Conservation (phyloP, 1,284 basidiomycete genomes). For the Polyporus tsugae region DNA sequence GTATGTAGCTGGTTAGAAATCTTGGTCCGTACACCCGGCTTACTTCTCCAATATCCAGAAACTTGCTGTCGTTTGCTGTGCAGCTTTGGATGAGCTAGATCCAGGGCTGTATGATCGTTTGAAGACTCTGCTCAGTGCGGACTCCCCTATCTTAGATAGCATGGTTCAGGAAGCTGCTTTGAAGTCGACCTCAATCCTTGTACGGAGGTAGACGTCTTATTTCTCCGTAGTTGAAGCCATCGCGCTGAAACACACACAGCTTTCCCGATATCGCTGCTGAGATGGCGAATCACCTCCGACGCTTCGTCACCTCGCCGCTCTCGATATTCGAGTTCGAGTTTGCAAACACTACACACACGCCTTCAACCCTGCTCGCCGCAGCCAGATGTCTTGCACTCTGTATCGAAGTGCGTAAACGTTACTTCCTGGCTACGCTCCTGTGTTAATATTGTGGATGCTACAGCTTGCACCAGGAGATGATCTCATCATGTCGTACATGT, state of each 20-base stretch:
- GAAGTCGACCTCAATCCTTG: slow-evolving; percentile 81
- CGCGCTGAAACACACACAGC: slow-evolving; percentile 48
- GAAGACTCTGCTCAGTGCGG: slow-evolving; percentile 81
- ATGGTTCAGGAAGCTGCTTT: slow-evolving; percentile 88
- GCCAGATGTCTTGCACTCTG: slow-evolving; percentile 92
- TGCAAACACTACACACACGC: slow-evolving; percentile 73
- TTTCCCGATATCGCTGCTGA: slow-evolving; percentile 82
- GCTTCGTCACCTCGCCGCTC: slow-evolving; percentile 89
- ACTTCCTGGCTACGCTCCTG: not conserved
- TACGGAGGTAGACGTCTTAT: slow-evolving; percentile 71
- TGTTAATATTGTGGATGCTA: not conserved
- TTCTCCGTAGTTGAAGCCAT: not conserved
- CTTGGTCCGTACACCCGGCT: not conserved
- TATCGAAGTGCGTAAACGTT: slow-evolving; percentile 68
- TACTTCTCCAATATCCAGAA: slow-evolving; percentile 61
- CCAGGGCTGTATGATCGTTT: slow-evolving; percentile 76
- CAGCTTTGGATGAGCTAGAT: slow-evolving; percentile 78
- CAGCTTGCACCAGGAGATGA: slow-evolving; percentile 90
- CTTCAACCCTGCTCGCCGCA: slow-evolving; percentile 83
- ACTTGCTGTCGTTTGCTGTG: slow-evolving; percentile 86
- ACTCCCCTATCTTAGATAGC: slow-evolving; percentile 82
- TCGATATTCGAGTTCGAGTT: slow-evolving; percentile 91
- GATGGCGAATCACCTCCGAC: slow-evolving; percentile 85
- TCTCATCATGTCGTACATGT: slow-evolving; percentile 94
- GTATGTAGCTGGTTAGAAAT: slow-evolving; percentile 40